phyloP scores from a whole-genome alignment of 2,329 filamentous ascomycete genomes.

The Apiospora marii region DNA sequence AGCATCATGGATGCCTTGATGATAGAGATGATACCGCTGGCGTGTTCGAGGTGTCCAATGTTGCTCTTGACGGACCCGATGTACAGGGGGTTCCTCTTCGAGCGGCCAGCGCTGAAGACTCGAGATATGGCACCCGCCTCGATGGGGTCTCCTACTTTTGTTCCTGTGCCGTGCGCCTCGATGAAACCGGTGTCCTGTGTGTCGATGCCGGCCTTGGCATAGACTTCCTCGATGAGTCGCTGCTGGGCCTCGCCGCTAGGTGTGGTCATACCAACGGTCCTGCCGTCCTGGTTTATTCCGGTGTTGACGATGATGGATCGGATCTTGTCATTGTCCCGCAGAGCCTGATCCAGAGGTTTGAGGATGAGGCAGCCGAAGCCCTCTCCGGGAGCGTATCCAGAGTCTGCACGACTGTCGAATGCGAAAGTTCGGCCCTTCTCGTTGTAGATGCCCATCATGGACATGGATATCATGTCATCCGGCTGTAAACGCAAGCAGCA shows the following conservation, averaged over 20 bases:
- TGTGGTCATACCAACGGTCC: conserved; percentile 31
- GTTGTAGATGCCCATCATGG: conserved; percentile 22
- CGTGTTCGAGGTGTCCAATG: conserved; percentile 46
- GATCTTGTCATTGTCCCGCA: conserved; percentile 25
- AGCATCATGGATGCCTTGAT: conserved; percentile 43
- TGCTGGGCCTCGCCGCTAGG: conserved; percentile 44
- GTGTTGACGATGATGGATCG: conserved; percentile 24
- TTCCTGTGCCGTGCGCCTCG: conserved; percentile 57
- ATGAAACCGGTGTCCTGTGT: conserved; percentile 43
- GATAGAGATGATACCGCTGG: conserved; percentile 43
- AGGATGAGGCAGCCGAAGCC: conserved; percentile 26
- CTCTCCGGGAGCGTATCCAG: conserved; percentile 27
- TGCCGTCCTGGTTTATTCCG: conserved; percentile 27
- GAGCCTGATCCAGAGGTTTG: conserved; percentile 23
- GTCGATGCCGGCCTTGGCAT: conserved; percentile 31
- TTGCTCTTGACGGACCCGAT: conserved; percentile 49
- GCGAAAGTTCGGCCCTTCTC: conserved; percentile 20
- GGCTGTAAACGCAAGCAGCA: conserved; percentile 17
- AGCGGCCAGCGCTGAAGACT: conserved; percentile 41
- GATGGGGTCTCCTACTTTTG: conserved; percentile 54
- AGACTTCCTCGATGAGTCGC: conserved; percentile 38
- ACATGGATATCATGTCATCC: conserved; percentile 21
- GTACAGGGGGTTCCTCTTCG: conserved; percentile 38
- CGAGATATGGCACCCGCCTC: conserved; percentile 52
- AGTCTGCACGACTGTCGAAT: conserved; percentile 25